phyloP scores from a whole-genome alignment of 148 eudicot species.

The Rhododendron ovatum region DNA sequence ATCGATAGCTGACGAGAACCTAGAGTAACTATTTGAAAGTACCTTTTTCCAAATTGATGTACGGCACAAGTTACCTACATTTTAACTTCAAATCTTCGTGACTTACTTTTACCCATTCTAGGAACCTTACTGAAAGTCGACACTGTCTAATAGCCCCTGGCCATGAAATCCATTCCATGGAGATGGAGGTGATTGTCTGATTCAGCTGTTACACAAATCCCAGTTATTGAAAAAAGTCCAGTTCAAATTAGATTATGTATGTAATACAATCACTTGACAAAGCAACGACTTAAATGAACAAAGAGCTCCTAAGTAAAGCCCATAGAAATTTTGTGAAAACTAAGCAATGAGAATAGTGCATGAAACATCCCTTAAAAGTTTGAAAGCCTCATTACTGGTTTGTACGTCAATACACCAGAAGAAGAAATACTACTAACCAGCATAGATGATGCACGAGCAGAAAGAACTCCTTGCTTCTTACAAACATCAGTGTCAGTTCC shows the following conservation, averaged over 20 bases:
- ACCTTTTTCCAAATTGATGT: not conserved
- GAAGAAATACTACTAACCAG: slow-evolving; percentile 46
- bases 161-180: not conserved
- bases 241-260: not conserved
- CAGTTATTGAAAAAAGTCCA: not conserved
- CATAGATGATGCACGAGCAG: slow-evolving; percentile 96
- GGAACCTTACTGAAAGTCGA: not conserved
- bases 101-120: not conserved
- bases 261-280: not conserved
- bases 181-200: not conserved
- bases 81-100: not conserved
- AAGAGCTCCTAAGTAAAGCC: not conserved
- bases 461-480: slow-evolving; percentile 67
- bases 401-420: not conserved
- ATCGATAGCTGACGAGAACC: not conserved
- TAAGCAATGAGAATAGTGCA: not conserved
- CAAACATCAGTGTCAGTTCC: slow-evolving; percentile 30
- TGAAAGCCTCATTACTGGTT: not conserved
- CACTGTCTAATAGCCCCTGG: not conserved
- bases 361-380: not conserved
- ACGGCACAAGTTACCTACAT: not conserved
- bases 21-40: not conserved
- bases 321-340: not conserved
- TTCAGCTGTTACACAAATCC: not conserved
- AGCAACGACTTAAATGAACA: not conserved